Base-by-base conservation (phyloP, 2,329 filamentous ascomycete genomes). In the Colletotrichum gigasporum region DNA sequence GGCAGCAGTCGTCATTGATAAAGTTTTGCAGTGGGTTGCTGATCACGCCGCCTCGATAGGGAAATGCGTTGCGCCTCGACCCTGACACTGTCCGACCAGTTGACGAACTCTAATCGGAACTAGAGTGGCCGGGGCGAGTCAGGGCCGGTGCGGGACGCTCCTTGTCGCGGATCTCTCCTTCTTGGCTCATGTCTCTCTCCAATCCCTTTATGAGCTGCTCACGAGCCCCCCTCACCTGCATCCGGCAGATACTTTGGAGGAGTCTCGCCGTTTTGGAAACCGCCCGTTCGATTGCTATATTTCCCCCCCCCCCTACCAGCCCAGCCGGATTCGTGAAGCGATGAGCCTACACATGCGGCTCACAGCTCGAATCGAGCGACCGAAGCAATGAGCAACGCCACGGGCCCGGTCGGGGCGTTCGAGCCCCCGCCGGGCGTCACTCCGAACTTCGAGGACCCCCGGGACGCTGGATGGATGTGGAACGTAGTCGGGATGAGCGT, bases 351-450 rank as follows among this genome's bases (percentile, higher is more conserved):
- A 5, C 26, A 26, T 34, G 41, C 20, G 56, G 56, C 35, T 50
- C 22, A 50, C 16, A 35, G 56, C 61, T 64, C 48, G 26, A 18
- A 22, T 24, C 26, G 56, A 50, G 56, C 61, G 34, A 50, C 28
- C 34, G 48, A 54, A 35, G 16, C 48, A 54, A 64, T 64, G 61
- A 64, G 48, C 57, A 47, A 64, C 42, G 34, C 41, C 28, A 54
- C 61, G 22, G 26, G 34, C 35, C 60, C 53, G 54, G 28, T 53
- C 2, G 69, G 68, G 26, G 63, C 65, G 6, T 52, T 67, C 8
- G 68, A 70, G 16, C 68, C 71, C 3, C 71, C 70, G 28, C 68
- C 69, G 32, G 70, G 70, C 35, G 64, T 68, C 16, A 66, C 48
- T 5, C 67, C 68, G 12, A 55, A 70, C 63, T 68, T 71, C 45